Base-by-base conservation (phyloP, 148 eudicot genomes). In the Fagopyrum esculentum region DNA sequence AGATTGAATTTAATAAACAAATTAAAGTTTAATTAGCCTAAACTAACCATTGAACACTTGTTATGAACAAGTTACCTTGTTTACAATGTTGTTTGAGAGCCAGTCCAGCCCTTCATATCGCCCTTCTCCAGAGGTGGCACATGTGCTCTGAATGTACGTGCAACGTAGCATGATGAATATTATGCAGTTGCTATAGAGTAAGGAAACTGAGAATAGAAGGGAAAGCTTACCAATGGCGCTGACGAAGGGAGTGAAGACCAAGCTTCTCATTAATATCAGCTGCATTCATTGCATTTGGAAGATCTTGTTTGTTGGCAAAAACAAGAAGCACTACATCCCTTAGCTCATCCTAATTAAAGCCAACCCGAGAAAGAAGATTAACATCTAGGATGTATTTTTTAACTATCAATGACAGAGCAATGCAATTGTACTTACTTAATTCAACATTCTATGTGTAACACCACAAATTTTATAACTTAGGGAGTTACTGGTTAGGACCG, bases 281-380 rank as follows among this genome's bases (percentile, higher is more conserved):
- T 22, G 0, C 26, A 22, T 22, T 22, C 26, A 22, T 22, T 22
- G 26, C 26, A 22, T 22, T 22, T 22, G 26, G 0, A 22, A 22
- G 26, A 22, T 22, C 26, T 81, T 88, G 91, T 76, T 88, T 88
- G 89, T 88, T 88, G 10, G 91, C 91, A 81, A 88, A 88, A 4
- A 86, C 91, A 46, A 86, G 82, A 13, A 88, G 79, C 11, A 88
- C 89, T 5, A 89, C 91, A 83, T 88, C 89, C 83, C 89, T 88
- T 78, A 88, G 72, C 83, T 88, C 89, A 75, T 88, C 91, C 91
- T 86, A 63, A 16, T 69, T 6, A 72, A 40, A 75, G 44, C 66
- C 55, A 59, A 3, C 17, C 45, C 26, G 26, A 22, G 26, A 63
- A 44, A 63, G 4, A 54, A 73, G 44, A 69, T 74, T 5, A 22